A percentile compares a stretch with the other conserved stretches of the same genome.
phyloP scores from a whole-genome alignment of 139 green algal species.

The Haematococcus lacustris region DNA sequence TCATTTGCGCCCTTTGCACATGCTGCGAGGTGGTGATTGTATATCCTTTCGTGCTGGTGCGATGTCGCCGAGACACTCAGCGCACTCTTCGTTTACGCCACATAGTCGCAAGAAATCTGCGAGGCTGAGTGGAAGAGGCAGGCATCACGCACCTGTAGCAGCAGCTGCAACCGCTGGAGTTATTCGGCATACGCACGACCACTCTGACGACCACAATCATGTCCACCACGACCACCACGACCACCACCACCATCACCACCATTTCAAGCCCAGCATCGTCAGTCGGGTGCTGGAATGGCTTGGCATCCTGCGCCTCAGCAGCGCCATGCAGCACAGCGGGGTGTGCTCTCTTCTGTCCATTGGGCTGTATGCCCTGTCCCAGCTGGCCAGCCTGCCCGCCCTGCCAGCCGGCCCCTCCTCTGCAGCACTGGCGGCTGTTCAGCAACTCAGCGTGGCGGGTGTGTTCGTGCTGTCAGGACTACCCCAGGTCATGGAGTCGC shows the following conservation, averaged over 20 bases:
- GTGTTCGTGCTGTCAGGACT: slow-evolving; percentile 24
- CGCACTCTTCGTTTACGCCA: too few relatives aligned
- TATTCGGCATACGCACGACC: not conserved
- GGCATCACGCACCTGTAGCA: too few relatives aligned
- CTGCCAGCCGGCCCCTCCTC: not conserved
- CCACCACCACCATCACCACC: not conserved
- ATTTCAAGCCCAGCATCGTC: not conserved
- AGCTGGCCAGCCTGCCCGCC: slow-evolving; percentile 3
- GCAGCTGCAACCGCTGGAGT: not conserved
- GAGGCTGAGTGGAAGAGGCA: too few relatives aligned
- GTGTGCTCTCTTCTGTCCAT: not conserved
- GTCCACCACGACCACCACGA: not conserved
- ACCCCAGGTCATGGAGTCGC: slow-evolving; percentile 34
- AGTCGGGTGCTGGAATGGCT: not conserved
- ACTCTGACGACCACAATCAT: not conserved
- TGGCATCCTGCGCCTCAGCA: not conserved
- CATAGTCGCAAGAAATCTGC: too few relatives aligned
- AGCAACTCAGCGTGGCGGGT: not conserved
- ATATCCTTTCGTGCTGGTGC: too few relatives aligned
- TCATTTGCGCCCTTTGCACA: too few relatives aligned
- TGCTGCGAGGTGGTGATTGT: too few relatives aligned
- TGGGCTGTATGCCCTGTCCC: not conserved
- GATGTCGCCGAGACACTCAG: too few relatives aligned
- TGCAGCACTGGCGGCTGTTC: not conserved
- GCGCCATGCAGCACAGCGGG: not conserved